Conservation (phyloP, 2,329 filamentous ascomycete genomes). For the Laburnicola sp. region DNA sequence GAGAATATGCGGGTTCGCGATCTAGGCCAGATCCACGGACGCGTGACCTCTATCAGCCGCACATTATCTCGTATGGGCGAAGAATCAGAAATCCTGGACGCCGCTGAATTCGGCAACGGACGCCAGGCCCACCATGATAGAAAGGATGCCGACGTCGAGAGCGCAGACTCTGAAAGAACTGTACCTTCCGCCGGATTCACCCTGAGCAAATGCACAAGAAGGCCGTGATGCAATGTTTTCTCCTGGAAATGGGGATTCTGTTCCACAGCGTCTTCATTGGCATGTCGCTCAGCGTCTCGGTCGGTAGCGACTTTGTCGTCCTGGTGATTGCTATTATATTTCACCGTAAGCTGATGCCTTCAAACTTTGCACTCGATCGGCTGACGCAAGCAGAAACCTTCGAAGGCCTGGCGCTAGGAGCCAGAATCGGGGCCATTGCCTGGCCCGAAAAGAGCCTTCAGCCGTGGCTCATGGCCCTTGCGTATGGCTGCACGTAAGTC, state of each 20-base stretch:
- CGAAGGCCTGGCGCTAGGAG: slow-evolving; percentile 82
- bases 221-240: slow-evolving; percentile 40
- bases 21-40: slow-evolving; percentile 27
- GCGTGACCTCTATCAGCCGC: slow-evolving; percentile 33
- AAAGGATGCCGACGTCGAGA: slow-evolving; percentile 17
- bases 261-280: slow-evolving; percentile 67
- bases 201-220: slow-evolving; percentile 33
- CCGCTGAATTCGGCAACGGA: slow-evolving; percentile 32
- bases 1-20: slow-evolving; percentile 31
- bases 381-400: slow-evolving; percentile 64
- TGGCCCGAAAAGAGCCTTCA: slow-evolving; percentile 36
- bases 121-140: too few species aligned
- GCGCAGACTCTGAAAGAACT: slow-evolving; percentile 18
- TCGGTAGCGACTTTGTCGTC: slow-evolving; percentile 57
- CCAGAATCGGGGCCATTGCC: slow-evolving; percentile 79
- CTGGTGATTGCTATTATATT: slow-evolving; percentile 65
- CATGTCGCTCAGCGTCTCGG: slow-evolving; percentile 60
- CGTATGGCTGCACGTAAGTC: slow-evolving; percentile 61
- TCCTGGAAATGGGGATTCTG: slow-evolving; percentile 62
- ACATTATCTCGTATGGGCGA: slow-evolving; percentile 34
- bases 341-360: slow-evolving; percentile 46
- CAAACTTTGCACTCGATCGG: neutral
- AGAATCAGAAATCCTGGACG: slow-evolving; percentile 27
- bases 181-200: slow-evolving; percentile 19
- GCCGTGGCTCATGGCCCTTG: slow-evolving; percentile 73